A percentile compares a stretch with the other conserved stretches of the same genome.
phyloP scores from a whole-genome alignment of 768 basidiomycete genomes.

The Leccinum truebloodii region DNA sequence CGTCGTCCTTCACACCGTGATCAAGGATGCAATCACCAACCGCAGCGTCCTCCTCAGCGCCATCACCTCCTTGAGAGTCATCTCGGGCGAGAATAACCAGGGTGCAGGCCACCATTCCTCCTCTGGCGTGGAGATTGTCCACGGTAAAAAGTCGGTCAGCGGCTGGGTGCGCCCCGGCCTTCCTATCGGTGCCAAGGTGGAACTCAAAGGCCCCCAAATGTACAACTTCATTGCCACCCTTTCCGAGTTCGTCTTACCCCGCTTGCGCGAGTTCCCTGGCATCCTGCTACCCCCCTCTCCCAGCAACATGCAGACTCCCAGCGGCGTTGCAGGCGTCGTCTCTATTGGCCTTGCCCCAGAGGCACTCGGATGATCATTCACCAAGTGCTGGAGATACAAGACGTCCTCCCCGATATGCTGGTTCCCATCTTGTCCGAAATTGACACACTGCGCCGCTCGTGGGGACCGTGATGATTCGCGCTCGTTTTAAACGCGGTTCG shows the following conservation, averaged over 20 bases:
- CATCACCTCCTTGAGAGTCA: too few species aligned
- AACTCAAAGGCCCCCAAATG: constrained; percentile 89
- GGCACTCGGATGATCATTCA: constrained; percentile 89
- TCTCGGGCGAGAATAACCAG: too few species aligned
- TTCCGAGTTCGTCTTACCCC: constrained; percentile 93
- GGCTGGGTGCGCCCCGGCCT: too few species aligned
- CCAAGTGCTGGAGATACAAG: constrained; percentile 82
- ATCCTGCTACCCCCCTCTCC: constrained; percentile 75
- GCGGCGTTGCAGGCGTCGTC: constrained; percentile 83
- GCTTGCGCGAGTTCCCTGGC: constrained; percentile 88
- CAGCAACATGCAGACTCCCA: constrained; percentile 68
- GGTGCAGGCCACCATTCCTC: too few species aligned
- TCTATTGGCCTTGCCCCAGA: constrained; percentile 81
- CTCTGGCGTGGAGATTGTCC: too few species aligned
- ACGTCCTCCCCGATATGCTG: constrained; percentile 86
- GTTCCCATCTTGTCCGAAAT: constrained; percentile 74
- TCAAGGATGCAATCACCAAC: too few species aligned
- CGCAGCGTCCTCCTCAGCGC: too few species aligned
- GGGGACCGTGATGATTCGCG: constrained; percentile 58
- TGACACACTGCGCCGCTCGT: constrained; percentile 51
- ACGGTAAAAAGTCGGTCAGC: too few species aligned
- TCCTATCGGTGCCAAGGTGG: constrained; percentile 45
- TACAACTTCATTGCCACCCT: constrained; percentile 90
- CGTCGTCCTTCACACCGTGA: too few species aligned
- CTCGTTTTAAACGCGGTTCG: constrained; percentile 72